Evolutionary conservation across 2,329 filamentous ascomycete genomes (phyloP), one percentile per base, ranked within the genome.

Genomic region (Aureobasidium pullulans): DNA sequence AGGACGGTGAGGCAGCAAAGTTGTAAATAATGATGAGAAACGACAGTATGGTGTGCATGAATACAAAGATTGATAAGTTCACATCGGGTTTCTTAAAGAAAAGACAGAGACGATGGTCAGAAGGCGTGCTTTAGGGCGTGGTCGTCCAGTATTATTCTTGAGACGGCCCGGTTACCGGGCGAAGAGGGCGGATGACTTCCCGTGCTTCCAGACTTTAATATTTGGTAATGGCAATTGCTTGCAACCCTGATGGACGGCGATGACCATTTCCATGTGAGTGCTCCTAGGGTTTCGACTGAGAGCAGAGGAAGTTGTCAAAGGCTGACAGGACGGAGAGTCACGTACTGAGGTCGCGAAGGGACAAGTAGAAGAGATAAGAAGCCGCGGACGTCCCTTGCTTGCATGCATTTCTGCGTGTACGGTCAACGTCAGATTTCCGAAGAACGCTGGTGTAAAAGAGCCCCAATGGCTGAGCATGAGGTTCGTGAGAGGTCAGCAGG

Each of bases 1-100:
- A 57, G n/a, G 42, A 19, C n/a, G 42, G 11, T 31, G 42, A 42
- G 13, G 32, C 54, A 39, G 42, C 54, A 39, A 57, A 57, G 43
- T 43, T 57, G 52, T 56, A 44, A 28, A 36, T 39, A 37, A 10
- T 31, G 19, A 36, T 23, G 52, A 37, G 52, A 56, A 11, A 56
- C 29, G 50, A 43, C 15, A 31, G 23, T 42, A 32, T 42, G 5
- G 15, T 54, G 28, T 54, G 39, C 6, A 52, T 16, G 48, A 52
- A 34, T 32, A 43, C 28, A 34, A 54, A 54, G 37, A 36, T 40
- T 52, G 36, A 52, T 11, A 31, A 34, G 48, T 52, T 40, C 10
- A 7, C 2, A n/a, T 29, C 28, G 39, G 9, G 0, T 19, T 39
- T n/a, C 37, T 36, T n/a, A 34, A 29, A 11, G 34, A 39, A 39